Conservation (phyloP, 345 rosid species). For the Moricandia arvensis region DNA sequence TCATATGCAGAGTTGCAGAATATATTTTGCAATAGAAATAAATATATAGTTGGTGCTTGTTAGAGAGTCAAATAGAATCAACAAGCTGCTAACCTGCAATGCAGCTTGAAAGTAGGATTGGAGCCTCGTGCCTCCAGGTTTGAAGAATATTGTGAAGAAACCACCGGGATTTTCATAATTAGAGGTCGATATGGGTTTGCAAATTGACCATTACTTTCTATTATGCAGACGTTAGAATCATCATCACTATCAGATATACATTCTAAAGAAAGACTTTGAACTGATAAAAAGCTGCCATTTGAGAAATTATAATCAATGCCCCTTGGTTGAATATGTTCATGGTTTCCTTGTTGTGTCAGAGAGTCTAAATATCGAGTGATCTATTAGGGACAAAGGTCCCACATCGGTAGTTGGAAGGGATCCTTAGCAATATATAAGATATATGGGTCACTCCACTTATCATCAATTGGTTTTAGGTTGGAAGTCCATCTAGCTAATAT, state of each 20-base stretch:
- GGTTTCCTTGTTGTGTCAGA: constrained; percentile 40
- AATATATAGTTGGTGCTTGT: background rate
- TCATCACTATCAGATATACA: constrained; percentile 58
- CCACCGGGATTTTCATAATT: constrained; percentile 29
- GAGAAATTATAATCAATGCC: constrained; percentile 43
- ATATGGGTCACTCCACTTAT: too few relatives aligned
- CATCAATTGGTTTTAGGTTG: too few relatives aligned
- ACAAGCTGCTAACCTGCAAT: constrained; percentile 63
- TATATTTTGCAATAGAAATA: background rate
- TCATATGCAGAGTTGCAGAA: constrained; percentile 5
- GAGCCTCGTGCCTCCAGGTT: constrained; percentile 44
- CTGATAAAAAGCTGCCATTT: constrained; percentile 62
- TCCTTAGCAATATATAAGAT: too few relatives aligned
- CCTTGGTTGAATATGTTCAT: constrained; percentile 38
- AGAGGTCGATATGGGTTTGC: constrained; percentile 39
- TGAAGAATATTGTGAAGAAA: constrained; percentile 33
- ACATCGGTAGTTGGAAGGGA: too few relatives aligned
- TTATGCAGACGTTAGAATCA: constrained; percentile 74
- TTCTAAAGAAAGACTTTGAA: constrained; percentile 62
- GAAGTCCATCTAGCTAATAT: too few relatives aligned
- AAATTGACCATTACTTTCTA: constrained; percentile 71
- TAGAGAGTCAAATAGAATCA: background rate
- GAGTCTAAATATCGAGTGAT: constrained; percentile 34
- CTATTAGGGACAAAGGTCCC: too few relatives aligned
- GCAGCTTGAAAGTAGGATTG: constrained; percentile 57